Evolutionary conservation across 2,329 filamentous ascomycete genomes (phyloP), one percentile per base, ranked within the genome.

Genomic region (Aspergillus chevalieri): DNA sequence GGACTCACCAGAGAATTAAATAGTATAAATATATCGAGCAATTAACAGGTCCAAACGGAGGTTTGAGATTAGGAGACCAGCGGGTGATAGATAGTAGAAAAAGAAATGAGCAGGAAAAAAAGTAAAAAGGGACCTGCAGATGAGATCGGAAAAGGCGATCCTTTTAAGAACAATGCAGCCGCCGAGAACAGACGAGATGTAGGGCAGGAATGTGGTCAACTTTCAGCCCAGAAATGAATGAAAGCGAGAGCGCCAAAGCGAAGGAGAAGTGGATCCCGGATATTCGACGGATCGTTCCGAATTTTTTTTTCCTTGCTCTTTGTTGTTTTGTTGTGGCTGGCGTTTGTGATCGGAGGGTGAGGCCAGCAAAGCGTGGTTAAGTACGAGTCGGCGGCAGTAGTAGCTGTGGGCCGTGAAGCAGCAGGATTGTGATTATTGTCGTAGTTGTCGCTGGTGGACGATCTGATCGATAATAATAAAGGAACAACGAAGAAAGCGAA

Each of bases 131-230:
- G 22, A 28, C 22, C 56, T 65, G 64, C 64, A 64, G 60, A 60
- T 60, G 52, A 64, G 65, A 67, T 69, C 62, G 65, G 65, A 63
- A 63, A 41, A 57, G 55, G 44, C 50, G 57, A 63, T 61, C 65
- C 58, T 65, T 66, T 65, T 62, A 66, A 65, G 61, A 58, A 64
- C 53, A 42, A 53, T 47, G 50, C 52, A 54, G 49, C 22, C 42
- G 43, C 48, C 44, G 22, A 47, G 39, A 47, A 26, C 53, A 57
- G 52, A 51, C 50, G 54, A 56, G 52, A 54, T 54, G 56, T 61
- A 61, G 54, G 57, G 59, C 57, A 60, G 58, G 59, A 61, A 61
- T 61, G 59, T 52, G 52, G 10, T 41, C 17, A 41, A 41, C 26
- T 30, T 19, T 21, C 38, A 12, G 38, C 15, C 17, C 38, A 45